These are phyloP conservation scores for Diaporthe humulicola DNA, from an alignment of 2,329 filamentous ascomycete species.

Conservation along the genomic window DNA sequence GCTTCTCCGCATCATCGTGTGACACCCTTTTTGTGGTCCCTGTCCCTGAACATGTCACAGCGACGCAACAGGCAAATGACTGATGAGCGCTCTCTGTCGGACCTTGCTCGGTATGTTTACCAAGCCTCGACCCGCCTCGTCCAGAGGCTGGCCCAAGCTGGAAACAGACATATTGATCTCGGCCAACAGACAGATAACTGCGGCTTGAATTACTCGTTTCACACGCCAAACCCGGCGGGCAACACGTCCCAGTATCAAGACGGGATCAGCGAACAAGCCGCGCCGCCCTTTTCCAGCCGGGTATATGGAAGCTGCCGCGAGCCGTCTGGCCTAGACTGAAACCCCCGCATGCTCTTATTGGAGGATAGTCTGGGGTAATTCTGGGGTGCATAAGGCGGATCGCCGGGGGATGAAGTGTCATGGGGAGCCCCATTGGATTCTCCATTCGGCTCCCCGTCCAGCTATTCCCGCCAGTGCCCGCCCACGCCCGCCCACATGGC, in stretches of 20 bases:
- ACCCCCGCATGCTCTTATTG: constrained; percentile 27
- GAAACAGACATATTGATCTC: background rate
- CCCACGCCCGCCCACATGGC: constrained; percentile 20
- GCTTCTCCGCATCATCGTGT: constrained; percentile 33
- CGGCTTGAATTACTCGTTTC: background rate
- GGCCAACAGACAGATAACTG: constrained; percentile 2
- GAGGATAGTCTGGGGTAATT: constrained; percentile 37
- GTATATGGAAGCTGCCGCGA: constrained; percentile 14
- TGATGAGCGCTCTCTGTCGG: constrained; percentile 9
- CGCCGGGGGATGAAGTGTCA: constrained; percentile 12
- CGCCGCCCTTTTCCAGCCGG: background rate
- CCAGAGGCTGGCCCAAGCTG: constrained; percentile 4
- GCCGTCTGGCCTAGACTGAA: constrained; percentile 24
- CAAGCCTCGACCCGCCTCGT: background rate
- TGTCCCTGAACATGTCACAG: constrained; percentile 25
- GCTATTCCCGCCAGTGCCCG: background rate
- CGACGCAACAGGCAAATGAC: constrained; percentile 11
- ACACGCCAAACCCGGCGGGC: background rate
- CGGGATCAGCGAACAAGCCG: background rate
- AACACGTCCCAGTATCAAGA: background rate
- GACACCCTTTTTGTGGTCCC: constrained; percentile 14
- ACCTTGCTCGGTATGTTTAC: constrained; percentile 17
- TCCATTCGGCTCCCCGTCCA: background rate
- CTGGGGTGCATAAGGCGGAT: constrained; percentile 31
- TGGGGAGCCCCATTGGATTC: background rate